Base-by-base conservation (phyloP, 768 basidiomycete genomes). In the Mycena leptocephala region DNA sequence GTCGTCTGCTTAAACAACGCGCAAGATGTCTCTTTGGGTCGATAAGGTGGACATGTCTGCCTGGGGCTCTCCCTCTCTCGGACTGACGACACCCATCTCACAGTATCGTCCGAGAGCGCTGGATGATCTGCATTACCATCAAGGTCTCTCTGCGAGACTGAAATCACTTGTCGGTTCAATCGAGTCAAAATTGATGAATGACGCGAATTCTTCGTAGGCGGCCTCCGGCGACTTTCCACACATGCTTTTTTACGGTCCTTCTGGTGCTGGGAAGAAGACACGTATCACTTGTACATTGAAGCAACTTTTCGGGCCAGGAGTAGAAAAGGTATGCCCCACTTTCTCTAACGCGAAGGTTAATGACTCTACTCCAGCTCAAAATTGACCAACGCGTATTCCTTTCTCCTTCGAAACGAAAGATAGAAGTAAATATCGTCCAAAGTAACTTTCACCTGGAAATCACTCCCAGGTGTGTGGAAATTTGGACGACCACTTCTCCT, bases 391-490 rank as follows among this genome's bases (percentile, higher is more conserved):
- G 98, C 71, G 93, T 98, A 2, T 99, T 99, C 85, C 86, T 98
- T 35, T 97, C 98, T 0, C 97, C 98, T 0, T 97, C 96, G 13
- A 96, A 95, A 82, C 91, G 97, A 63, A 99, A 98, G 84, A 88
- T 99, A 24, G 98, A 99, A 83, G 94, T 99, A 78, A 99, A 99
- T 83, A 88, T 99, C 67, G 98, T 99, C 6, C 97, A 98, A 86
- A 97, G 96, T 84, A 99, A 99, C 83, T 99, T 93, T 83, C 98
- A 99, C 85, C 94, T 99, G 48, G 98, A 99, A 86, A 94, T 99
- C 70, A 99, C 98, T 0, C 98, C 98, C 5, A 98, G 96, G 97
- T 97, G 74, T 55, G 90, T 80, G 32, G 11, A 26, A 7, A 0
- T 46, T 35, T 16, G 8, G 11, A 30, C 39, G 32, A 46, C 30